phyloP scores from a whole-genome alignment of 768 basidiomycete genomes.

The Kwoniella dendrophila region DNA sequence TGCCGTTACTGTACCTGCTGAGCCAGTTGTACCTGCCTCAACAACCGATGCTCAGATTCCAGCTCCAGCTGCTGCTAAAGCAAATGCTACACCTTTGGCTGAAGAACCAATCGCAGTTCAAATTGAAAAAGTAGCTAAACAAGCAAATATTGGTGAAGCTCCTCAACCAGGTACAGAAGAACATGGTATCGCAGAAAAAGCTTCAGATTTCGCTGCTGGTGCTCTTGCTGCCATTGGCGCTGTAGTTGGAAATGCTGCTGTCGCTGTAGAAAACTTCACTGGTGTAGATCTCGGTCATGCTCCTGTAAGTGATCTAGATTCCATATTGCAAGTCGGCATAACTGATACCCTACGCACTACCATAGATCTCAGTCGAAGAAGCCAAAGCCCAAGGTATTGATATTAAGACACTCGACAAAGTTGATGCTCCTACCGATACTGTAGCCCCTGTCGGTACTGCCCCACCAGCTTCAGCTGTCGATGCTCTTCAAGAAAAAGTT shows the following conservation, averaged over 20 bases:
- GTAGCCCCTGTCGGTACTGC: slow-evolving; percentile 33
- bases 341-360: slow-evolving; percentile 10
- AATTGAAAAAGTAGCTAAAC: slow-evolving; percentile 43
- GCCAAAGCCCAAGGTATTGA: slow-evolving; percentile 51
- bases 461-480: slow-evolving; percentile 37
- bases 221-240: slow-evolving; percentile 45
- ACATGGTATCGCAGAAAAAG: slow-evolving; percentile 27
- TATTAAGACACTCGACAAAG: slow-evolving; percentile 35
- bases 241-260: slow-evolving; percentile 34
- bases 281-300: slow-evolving; percentile 50
- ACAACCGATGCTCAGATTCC: slow-evolving; percentile 9
- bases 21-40: slow-evolving; percentile 17
- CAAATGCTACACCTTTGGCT: slow-evolving; percentile 17
- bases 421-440: slow-evolving; percentile 38
- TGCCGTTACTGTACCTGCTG: slow-evolving; percentile 6
- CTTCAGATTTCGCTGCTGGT: slow-evolving; percentile 36
- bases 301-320: slow-evolving; percentile 41
- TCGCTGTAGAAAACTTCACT: slow-evolving; percentile 48
- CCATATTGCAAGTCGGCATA: neutral
- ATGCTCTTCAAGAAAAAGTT: slow-evolving; percentile 42
- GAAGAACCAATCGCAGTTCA: slow-evolving; percentile 29
- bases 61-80: slow-evolving; percentile 6
- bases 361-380: slow-evolving; percentile 53
- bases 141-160: slow-evolving; percentile 44
- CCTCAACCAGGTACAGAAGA: slow-evolving; percentile 20